Base-by-base conservation (phyloP, 2,329 filamentous ascomycete genomes). In the Clonostachys solani region DNA sequence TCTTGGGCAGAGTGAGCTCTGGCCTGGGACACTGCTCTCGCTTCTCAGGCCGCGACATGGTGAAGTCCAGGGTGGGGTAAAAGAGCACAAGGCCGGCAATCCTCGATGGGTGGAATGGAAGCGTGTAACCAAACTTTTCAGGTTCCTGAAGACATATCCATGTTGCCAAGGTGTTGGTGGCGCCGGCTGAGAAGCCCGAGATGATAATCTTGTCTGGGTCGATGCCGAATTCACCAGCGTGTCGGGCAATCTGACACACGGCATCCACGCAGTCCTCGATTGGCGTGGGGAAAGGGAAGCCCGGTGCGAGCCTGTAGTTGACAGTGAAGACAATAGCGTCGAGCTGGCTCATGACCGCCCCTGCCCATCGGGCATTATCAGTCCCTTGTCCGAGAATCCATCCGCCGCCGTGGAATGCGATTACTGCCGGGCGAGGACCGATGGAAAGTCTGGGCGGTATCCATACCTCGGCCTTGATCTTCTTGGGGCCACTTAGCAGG, bases 361-460 rank as follows among this genome's bases (percentile, higher is more conserved):
- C 69, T 6, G 77, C 79, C 71, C 82, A 86, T 40, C 81, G 72
- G 13, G 80, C 76, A 56, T 86, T 83, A 58, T 86, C 80, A 5
- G 78, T 83, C 5, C 76, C 80, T 42, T 73, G 73, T 12, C 84
- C 84, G 33, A 86, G 64, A 7, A 82, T 79, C 64, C 84, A 86
- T 6, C 84, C 84, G 18, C 84, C 84, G 23, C 83, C 83, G 56
- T 87, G 84, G 56, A 83, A 84, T 59, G 85, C 84, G 54, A 87
- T 71, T 29, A 87, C 71, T 16, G 78, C 78, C 0, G 82, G 74
- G 51, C 71, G 73, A 29, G 62, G 59, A n/a, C 62, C 63, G 47
- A 60, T 49, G 16, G 57, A 57, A 18, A 58, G 56, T 42, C 61
- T 60, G 37, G 65, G 64, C 37, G 69, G 64, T 18, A 62, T 62